These are phyloP conservation scores for Lyophyllum atratum DNA, from an alignment of 768 basidiomycete genomes.

Conservation along the genomic window DNA sequence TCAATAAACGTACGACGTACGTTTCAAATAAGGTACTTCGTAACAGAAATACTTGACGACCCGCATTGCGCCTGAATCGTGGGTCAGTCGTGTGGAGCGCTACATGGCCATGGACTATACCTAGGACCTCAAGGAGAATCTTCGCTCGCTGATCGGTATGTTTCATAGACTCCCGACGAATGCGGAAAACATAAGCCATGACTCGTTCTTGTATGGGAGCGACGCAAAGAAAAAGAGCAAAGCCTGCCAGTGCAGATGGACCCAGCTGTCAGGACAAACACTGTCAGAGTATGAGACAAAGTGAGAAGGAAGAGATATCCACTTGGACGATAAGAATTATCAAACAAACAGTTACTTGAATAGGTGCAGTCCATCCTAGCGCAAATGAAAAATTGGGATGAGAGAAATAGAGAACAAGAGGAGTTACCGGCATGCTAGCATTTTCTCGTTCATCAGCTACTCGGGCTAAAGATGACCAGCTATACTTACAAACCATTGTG, in stretches of 20 bases:
- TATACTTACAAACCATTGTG: slow-evolving; percentile 71
- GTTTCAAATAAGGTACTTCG: slow-evolving; percentile 65
- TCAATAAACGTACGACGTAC: slow-evolving; percentile 42
- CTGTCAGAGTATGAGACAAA: not conserved
- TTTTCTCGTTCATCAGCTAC: not conserved
- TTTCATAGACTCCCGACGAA: slow-evolving; percentile 55
- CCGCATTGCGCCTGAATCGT: slow-evolving; percentile 54
- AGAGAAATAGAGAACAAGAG: not conserved
- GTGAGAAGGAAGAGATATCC: not conserved
- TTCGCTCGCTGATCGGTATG: slow-evolving; percentile 67
- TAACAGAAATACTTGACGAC: slow-evolving; percentile 81
- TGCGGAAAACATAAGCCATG: slow-evolving; percentile 58
- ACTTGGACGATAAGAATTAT: slow-evolving; percentile 63
- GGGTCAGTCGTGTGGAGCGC: not conserved
- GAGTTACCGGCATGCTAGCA: slow-evolving; percentile 41
- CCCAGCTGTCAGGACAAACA: slow-evolving; percentile 47
- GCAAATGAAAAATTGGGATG: not conserved
- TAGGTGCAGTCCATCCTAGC: slow-evolving; percentile 66
- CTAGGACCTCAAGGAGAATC: slow-evolving; percentile 64
- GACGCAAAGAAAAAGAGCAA: slow-evolving; percentile 63
- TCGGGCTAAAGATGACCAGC: slow-evolving; percentile 1
- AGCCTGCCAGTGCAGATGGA: slow-evolving; percentile 70
- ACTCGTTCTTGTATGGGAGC: slow-evolving; percentile 64
- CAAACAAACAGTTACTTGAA: slow-evolving; percentile 61
- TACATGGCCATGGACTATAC: slow-evolving; percentile 26